Percentiles rank a stretch among this genome's conserved stretches.
phyloP scores from a whole-genome alignment of 1,284 basidiomycete species.

The Pseudozyma tsukubaensis region DNA sequence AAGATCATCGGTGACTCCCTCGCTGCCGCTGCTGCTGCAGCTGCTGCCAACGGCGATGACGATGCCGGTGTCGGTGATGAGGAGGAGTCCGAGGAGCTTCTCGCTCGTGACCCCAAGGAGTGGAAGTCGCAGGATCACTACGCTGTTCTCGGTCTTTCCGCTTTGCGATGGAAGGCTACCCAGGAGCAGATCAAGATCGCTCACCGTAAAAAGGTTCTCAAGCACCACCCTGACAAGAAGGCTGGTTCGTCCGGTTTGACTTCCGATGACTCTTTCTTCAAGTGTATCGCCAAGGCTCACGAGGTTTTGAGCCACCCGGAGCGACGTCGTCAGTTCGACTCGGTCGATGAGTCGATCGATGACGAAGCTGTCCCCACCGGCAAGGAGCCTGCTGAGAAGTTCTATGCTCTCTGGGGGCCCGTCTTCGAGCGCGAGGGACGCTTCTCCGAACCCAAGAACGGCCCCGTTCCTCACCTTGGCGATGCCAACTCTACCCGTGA shows the following conservation, averaged over 20 bases:
- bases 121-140: constrained; percentile 99
- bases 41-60: constrained; percentile 80
- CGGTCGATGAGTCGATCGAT: constrained; percentile 87
- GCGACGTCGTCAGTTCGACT: constrained; percentile 94
- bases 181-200: constrained; percentile 95
- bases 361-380: constrained; percentile 72
- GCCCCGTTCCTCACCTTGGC: constrained; percentile 88
- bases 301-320: constrained; percentile 90
- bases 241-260: constrained; percentile 78
- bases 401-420: constrained; percentile 77
- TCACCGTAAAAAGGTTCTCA: constrained; percentile 98
- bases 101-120: constrained; percentile 90
- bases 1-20: constrained; percentile 52
- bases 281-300: constrained; percentile 96
- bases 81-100: constrained; percentile 79
- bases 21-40: constrained; percentile 71
- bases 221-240: constrained; percentile 99
- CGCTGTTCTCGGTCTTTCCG: constrained; percentile 91
- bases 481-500: constrained; percentile 79
- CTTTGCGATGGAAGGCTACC: constrained; percentile 87
- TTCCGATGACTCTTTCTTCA: constrained; percentile 99
- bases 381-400: constrained; percentile 73
- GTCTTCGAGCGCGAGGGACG: constrained; percentile 91
- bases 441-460: constrained; percentile 79
- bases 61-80: constrained; percentile 89